Conservation (phyloP, 2,329 filamentous ascomycete species). For the Daldinia sp. region DNA sequence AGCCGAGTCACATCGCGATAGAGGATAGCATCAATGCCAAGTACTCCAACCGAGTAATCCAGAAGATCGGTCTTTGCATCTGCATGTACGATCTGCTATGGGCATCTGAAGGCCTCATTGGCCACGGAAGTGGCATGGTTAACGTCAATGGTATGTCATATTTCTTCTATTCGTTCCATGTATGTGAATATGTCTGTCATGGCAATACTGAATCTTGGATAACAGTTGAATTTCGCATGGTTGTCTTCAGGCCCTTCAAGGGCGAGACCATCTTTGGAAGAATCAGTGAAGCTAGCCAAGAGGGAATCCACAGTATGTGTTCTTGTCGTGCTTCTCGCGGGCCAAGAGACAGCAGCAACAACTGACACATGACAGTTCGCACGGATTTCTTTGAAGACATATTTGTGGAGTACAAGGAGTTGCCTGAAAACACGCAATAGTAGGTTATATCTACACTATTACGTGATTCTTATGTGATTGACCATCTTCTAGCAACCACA, state of each 20-base stretch:
- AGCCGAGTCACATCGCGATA: slow-evolving; percentile 82
- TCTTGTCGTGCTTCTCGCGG: not conserved
- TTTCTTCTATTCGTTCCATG: not conserved
- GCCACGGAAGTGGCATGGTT: slow-evolving; percentile 88
- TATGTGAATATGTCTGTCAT: not conserved
- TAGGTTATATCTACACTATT: slow-evolving; percentile 54
- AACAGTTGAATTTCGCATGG: slow-evolving; percentile 87
- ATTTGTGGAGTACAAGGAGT: slow-evolving; percentile 75
- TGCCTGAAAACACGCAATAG: slow-evolving; percentile 81
- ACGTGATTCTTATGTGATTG: slow-evolving; percentile 37
- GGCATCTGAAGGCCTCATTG: slow-evolving; percentile 91
- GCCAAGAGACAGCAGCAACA: not conserved
- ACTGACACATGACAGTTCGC: slow-evolving; percentile 65
- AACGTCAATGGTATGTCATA: slow-evolving; percentile 83
- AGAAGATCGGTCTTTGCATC: slow-evolving; percentile 92
- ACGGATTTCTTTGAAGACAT: slow-evolving; percentile 97
- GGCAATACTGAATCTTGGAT: not conserved
- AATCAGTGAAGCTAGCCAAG: slow-evolving; percentile 76
- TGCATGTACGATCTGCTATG: slow-evolving; percentile 91
- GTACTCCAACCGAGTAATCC: slow-evolving; percentile 91
- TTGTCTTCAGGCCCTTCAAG: slow-evolving; percentile 96
- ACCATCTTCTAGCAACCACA: slow-evolving; percentile 65
- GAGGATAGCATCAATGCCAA: slow-evolving; percentile 98
- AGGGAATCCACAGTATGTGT: slow-evolving; percentile 73
- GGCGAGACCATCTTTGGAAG: slow-evolving; percentile 88